These are phyloP conservation scores for Acmispon strigosus DNA, from an alignment of 306 rosid species.

Conservation along the genomic window DNA sequence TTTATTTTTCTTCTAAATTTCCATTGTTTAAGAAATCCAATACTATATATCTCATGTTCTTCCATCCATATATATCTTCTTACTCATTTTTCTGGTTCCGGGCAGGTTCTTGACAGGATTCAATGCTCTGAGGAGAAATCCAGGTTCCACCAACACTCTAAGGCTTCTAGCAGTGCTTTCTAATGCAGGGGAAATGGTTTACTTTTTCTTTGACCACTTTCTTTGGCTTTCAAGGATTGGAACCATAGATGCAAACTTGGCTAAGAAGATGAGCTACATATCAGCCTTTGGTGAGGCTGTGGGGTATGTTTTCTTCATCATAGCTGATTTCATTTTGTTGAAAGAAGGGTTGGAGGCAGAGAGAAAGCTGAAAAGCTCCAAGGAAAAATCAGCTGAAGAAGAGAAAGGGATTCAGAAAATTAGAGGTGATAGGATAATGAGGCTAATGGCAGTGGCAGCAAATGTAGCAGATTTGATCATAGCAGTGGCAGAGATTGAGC, in stretches of 20 bases:
- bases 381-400: constrained; percentile 24
- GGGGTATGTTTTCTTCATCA: constrained; percentile 76
- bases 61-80: no score
- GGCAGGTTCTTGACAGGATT: constrained; percentile 77
- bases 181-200: constrained; percentile 87
- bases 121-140: constrained; percentile 62
- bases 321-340: constrained; percentile 57
- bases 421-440: constrained; percentile 76
- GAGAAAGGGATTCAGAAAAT: constrained; percentile 39
- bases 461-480: constrained; percentile 88
- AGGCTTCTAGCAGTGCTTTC: constrained; percentile 55
- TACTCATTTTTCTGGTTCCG: no score
- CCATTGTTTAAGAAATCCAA: no score
- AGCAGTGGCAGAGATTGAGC: constrained; percentile 81
- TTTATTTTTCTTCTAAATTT: no score
- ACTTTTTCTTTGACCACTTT: constrained; percentile 90
- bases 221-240: constrained; percentile 90
- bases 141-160: constrained; percentile 43
- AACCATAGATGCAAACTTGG: constrained; percentile 52
- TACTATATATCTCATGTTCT: no score
- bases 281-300: constrained; percentile 93
- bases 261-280: constrained; percentile 57
- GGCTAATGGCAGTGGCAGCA: constrained; percentile 85
- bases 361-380: constrained; percentile 29
- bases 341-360: constrained; percentile 55